Evolutionary conservation across 495 filamentous ascomycete genomes (phyloP), one percentile per base, ranked within the genome.

Genomic region (Cercophora scortea): DNA sequence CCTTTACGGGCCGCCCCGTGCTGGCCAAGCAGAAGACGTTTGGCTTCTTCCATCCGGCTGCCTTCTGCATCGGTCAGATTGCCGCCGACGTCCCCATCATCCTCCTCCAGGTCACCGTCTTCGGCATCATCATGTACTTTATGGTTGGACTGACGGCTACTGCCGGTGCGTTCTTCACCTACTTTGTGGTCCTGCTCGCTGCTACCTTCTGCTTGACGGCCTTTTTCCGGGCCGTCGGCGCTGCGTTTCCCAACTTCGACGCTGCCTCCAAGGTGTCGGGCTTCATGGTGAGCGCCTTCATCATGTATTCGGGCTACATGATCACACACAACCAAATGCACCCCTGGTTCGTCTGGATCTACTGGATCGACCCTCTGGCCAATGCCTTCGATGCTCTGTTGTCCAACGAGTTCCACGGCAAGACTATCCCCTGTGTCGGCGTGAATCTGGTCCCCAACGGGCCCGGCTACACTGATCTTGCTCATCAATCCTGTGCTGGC

Each of bases 1-100:
- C 84, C 1, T 93, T 90, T 61, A 59, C 69, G 13, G 80, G 79
- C 18, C 77, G 85, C 25, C 87, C 88, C 1, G 87, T 94, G 40
- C 66, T 95, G 39, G 68, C 87, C 57, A 93, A 93, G 63, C 89
- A 95, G 62, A 88, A 89, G 64, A 80, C 76, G 50, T 91, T 88
- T 60, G 84, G 82, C 4, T 89, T 92, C 63, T 90, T 90, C 59
- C 82, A 87, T 10, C 89, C 89, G 8, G 78, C 87, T 2, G 88
- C 89, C 41, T 89, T 82, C 55, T 86, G 84, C 13, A 74, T 94
- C 43, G 88, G 86, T 3, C 81, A 89, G 53, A 84, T 87, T n/a
- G 74, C 87, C 13, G 80, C 89, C 32, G 89, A 94, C 61, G 67
- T 88, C 8, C 88, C 89, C 8, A 70, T 90, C 16, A 79, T 87